phyloP scores from a whole-genome alignment of 2,329 filamentous ascomycete species.

The Aspergillus neotritici region DNA sequence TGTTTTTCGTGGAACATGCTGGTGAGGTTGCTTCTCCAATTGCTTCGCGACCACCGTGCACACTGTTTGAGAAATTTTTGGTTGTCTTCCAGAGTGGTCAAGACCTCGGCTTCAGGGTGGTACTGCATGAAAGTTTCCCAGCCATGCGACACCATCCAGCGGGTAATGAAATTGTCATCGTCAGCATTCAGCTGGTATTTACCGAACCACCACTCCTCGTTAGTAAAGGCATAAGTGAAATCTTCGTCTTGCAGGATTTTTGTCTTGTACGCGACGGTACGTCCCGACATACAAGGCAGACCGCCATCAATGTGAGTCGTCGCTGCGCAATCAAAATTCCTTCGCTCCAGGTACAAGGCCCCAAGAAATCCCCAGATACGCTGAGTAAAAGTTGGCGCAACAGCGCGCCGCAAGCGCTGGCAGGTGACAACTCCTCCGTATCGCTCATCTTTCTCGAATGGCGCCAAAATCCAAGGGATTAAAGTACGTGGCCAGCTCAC shows the following conservation, averaged over 20 bases:
- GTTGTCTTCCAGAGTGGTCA: slow-evolving; percentile 88
- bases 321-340: slow-evolving; percentile 95
- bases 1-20: slow-evolving; percentile 78
- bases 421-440: slow-evolving; percentile 92
- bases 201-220: slow-evolving; percentile 73
- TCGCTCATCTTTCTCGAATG: slow-evolving; percentile 69
- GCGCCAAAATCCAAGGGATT: slow-evolving; percentile 85
- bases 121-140: slow-evolving; percentile 97
- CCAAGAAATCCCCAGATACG: slow-evolving; percentile 83
- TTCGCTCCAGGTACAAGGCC: slow-evolving; percentile 82
- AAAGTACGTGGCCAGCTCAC: slow-evolving; percentile 85
- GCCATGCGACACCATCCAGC: slow-evolving; percentile 85
- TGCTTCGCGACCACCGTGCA: slow-evolving; percentile 90
- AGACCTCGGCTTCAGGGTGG: slow-evolving; percentile 80
- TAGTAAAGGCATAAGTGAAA: slow-evolving; percentile 84
- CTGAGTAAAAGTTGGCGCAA: slow-evolving; percentile 53
- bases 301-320: slow-evolving; percentile 93
- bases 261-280: slow-evolving; percentile 86
- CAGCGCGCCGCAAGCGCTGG: slow-evolving; percentile 72
- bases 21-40: slow-evolving; percentile 95
- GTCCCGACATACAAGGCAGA: slow-evolving; percentile 92
- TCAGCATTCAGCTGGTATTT: slow-evolving; percentile 89
- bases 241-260: slow-evolving; percentile 78
- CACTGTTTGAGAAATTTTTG: slow-evolving; percentile 89
- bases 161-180: slow-evolving; percentile 96